These are phyloP conservation scores for Bocquillonia castaneifolia DNA, from an alignment of 441 rosid genomes.

Conservation along the genomic window DNA sequence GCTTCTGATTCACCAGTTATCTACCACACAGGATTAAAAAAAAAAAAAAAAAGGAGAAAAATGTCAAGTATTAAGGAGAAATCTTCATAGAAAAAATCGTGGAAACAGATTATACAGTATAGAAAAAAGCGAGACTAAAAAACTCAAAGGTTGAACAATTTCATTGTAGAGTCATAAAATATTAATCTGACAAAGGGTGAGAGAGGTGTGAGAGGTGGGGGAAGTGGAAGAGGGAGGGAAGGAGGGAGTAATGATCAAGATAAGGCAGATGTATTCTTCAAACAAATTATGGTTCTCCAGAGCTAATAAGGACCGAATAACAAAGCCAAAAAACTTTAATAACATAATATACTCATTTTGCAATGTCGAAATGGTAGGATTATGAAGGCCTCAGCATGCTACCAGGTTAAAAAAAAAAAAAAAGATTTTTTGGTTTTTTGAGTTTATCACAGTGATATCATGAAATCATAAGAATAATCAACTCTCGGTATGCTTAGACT, in stretches of 20 bases:
- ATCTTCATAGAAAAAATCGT: background rate
- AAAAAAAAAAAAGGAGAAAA: background rate
- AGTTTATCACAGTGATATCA: background rate
- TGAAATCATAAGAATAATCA: background rate
- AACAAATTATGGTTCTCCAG: conserved; percentile 2
- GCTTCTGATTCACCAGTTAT: conserved; percentile 74
- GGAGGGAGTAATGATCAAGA: background rate
- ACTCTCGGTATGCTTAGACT: no score
- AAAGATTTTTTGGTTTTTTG: background rate
- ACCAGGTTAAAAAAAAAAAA: background rate
- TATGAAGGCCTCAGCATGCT: background rate
- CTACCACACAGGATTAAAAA: conserved; percentile 44
- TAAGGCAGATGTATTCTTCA: background rate
- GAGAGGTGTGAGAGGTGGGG: background rate
- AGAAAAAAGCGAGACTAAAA: background rate
- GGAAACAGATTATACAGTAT: background rate
- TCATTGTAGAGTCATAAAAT: background rate
- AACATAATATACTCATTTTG: background rate
- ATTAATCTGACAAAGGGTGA: background rate
- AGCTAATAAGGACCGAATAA: background rate
- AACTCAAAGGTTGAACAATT: background rate
- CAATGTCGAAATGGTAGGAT: background rate
- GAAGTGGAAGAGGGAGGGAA: background rate
- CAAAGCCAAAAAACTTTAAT: background rate
- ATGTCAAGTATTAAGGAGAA: background rate